Evolutionary conservation across 2,329 filamentous ascomycete species (phyloP).

Genomic region (Hymenotorrendiella dingleyae): DNA sequence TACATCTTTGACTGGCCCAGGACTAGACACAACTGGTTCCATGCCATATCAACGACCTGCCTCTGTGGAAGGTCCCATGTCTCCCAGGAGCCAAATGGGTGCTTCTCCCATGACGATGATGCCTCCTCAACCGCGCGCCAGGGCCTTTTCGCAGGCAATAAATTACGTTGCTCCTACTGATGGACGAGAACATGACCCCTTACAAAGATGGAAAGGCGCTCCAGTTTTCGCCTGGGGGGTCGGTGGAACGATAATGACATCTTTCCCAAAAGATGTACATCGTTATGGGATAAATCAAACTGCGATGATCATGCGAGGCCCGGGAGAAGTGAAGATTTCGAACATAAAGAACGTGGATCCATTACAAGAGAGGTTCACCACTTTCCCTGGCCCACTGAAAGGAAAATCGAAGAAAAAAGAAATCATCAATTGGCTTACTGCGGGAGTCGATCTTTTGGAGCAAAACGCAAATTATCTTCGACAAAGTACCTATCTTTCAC

Average conservation of each 20-base stretch:
- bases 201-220: slow-evolving; percentile 85
- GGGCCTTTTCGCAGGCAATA: slow-evolving; percentile 49
- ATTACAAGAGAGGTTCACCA: slow-evolving; percentile 64
- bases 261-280: slow-evolving; percentile 83
- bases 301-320: slow-evolving; percentile 74
- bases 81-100: slow-evolving; percentile 16
- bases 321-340: slow-evolving; percentile 76
- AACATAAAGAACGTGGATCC: slow-evolving; percentile 69
- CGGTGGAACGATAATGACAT: slow-evolving; percentile 74
- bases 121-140: slow-evolving; percentile 33
- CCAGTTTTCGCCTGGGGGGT: slow-evolving; percentile 86
- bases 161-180: slow-evolving; percentile 58
- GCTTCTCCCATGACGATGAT: slow-evolving; percentile 8
- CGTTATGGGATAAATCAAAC: slow-evolving; percentile 68
- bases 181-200: slow-evolving; percentile 64
- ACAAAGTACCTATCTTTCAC: slow-evolving; percentile 45
- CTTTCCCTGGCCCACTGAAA: slow-evolving; percentile 86
- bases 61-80: slow-evolving; percentile 36
- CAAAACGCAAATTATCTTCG: slow-evolving; percentile 36
- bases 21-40: slow-evolving; percentile 29
- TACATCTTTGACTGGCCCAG: slow-evolving; percentile 43
- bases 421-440: slow-evolving; percentile 69
- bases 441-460: slow-evolving; percentile 71
- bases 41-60: slow-evolving; percentile 47
- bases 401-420: slow-evolving; percentile 96